Conservation (phyloP, 2,329 filamentous ascomycete genomes). For the Arthrobotrys musiformis region DNA sequence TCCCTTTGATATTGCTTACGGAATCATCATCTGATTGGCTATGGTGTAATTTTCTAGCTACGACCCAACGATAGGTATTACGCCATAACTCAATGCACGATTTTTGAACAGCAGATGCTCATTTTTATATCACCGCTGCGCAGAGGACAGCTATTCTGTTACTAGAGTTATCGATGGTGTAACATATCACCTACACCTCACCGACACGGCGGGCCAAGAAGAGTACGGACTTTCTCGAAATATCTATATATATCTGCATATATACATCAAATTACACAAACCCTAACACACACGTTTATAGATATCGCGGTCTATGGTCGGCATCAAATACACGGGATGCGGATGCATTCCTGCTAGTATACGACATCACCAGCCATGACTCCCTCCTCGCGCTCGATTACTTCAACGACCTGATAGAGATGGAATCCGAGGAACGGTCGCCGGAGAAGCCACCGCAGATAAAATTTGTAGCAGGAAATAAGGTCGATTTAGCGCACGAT, state of each 20-base stretch:
- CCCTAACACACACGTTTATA: constrained; percentile 12
- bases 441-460: constrained; percentile 68
- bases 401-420: constrained; percentile 85
- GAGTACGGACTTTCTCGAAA: constrained; percentile 64
- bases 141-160: constrained; percentile 85
- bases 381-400: constrained; percentile 78
- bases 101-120: neutral
- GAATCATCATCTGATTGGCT: neutral
- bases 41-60: constrained; percentile 8
- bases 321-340: constrained; percentile 76
- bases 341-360: constrained; percentile 86
- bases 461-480: constrained; percentile 87
- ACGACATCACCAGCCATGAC: constrained; percentile 80
- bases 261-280: constrained; percentile 11
- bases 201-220: constrained; percentile 78
- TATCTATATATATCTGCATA: too few relatives aligned
- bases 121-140: neutral
- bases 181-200: constrained; percentile 80
- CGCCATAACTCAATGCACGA: neutral
- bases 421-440: constrained; percentile 74
- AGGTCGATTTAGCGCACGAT: constrained; percentile 80
- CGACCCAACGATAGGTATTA: constrained; percentile 51
- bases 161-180: constrained; percentile 81
- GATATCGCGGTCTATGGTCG: constrained; percentile 85
- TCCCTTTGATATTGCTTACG: neutral